Evolutionary conservation across 1,284 basidiomycete species (phyloP).

Genomic region (Leccinum subspadiceum): DNA sequence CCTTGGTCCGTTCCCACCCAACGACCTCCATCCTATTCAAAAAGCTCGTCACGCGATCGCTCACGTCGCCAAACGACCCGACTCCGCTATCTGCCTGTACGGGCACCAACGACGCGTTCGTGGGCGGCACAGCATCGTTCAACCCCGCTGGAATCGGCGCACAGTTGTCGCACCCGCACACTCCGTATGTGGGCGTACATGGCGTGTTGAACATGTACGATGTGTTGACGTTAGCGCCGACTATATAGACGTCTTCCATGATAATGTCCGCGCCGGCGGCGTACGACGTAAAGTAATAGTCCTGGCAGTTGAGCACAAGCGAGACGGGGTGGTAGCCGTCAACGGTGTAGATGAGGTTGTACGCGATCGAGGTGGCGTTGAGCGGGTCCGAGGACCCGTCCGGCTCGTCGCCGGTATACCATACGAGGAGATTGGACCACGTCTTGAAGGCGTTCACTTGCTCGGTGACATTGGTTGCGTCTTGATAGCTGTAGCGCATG

Average conservation of each 20-base stretch:
- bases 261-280: slow-evolving; percentile 61
- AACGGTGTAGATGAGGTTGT: slow-evolving; percentile 63
- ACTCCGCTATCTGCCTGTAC: slow-evolving; percentile 31
- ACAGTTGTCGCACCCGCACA: slow-evolving; percentile 67
- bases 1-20: slow-evolving; percentile 54
- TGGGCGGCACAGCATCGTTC: slow-evolving; percentile 28
- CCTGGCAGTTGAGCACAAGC: slow-evolving; percentile 74
- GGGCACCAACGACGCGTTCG: slow-evolving; percentile 21
- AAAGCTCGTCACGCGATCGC: slow-evolving; percentile 63
- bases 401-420: slow-evolving; percentile 78
- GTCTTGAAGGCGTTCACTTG: slow-evolving; percentile 68
- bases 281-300: slow-evolving; percentile 65
- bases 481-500: slow-evolving; percentile 68
- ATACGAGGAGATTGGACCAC: slow-evolving; percentile 65
- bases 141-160: slow-evolving; percentile 35
- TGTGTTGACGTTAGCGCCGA: slow-evolving; percentile 69
- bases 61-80: slow-evolving; percentile 50
- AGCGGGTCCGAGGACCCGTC: slow-evolving; percentile 69
- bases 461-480: slow-evolving; percentile 55
- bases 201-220: slow-evolving; percentile 53
- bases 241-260: slow-evolving; percentile 55
- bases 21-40: slow-evolving; percentile 51
- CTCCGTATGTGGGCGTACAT: slow-evolving; percentile 65
- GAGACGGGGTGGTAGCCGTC: slow-evolving; percentile 79
- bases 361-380: slow-evolving; percentile 55